These are phyloP conservation scores for Pseudomassariella vexata DNA, from an alignment of 2,329 filamentous ascomycete genomes.

Conservation along the genomic window DNA sequence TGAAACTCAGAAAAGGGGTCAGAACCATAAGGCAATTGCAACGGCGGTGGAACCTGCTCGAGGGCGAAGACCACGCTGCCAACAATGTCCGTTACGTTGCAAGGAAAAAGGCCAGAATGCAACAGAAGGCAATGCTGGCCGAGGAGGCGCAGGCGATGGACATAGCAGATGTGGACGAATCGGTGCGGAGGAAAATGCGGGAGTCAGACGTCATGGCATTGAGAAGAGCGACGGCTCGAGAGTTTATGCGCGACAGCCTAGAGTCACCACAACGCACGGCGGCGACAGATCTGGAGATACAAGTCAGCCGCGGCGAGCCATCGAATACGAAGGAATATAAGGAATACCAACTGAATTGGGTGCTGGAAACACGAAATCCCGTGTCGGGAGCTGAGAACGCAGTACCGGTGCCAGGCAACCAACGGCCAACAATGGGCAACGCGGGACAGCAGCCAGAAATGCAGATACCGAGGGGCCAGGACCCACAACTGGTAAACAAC, in stretches of 20 bases:
- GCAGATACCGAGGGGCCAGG: no score
- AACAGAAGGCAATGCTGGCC: constrained; percentile 6
- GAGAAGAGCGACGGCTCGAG: neutral
- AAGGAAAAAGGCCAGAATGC: constrained; percentile 4
- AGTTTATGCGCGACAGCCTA: constrained; percentile 6
- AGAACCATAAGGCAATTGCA: constrained; percentile 13
- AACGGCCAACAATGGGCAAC: no score
- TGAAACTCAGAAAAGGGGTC: constrained; percentile 13
- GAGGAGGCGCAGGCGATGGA: constrained; percentile 5
- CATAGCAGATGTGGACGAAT: constrained; percentile 3
- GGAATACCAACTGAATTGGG: no score
- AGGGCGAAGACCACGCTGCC: neutral
- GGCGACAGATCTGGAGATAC: no score
- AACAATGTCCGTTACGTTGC: constrained; percentile 7
- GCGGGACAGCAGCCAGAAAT: no score
- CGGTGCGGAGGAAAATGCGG: constrained; percentile 7
- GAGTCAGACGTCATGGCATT: constrained; percentile 4
- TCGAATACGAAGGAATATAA: no score
- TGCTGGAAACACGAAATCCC: no score
- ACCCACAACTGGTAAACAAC: no score
- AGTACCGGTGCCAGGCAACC: no score
- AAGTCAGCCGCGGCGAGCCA: no score
- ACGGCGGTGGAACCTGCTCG: constrained; percentile 10
- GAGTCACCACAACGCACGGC: no score
- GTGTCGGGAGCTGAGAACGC: no score